These are phyloP conservation scores for Cordyceps pruinosa DNA, from an alignment of 2,329 filamentous ascomycete genomes.

Conservation along the genomic window DNA sequence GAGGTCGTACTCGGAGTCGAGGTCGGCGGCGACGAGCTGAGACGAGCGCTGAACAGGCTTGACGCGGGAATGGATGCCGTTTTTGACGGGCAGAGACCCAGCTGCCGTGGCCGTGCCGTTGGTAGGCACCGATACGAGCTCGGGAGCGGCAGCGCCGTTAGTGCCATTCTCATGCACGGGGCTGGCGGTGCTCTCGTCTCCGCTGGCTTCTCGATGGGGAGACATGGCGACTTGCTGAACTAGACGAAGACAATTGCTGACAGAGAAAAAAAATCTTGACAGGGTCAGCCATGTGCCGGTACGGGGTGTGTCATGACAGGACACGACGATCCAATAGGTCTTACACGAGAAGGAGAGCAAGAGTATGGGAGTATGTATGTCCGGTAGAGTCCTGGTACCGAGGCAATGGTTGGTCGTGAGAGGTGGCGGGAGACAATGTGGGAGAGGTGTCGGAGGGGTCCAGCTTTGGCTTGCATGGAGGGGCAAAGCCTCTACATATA, in stretches of 20 bases:
- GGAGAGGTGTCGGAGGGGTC: neutral
- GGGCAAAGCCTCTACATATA: constrained; percentile 11
- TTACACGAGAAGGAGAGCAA: neutral
- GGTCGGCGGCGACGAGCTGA: constrained; percentile 42
- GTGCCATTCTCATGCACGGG: neutral
- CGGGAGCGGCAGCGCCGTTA: constrained; percentile 3
- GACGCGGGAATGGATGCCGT: neutral
- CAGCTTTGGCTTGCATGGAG: neutral
- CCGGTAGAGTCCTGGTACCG: neutral
- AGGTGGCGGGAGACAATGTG: neutral
- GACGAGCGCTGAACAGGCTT: constrained; percentile 15
- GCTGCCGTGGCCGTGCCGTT: neutral
- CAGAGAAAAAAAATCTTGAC: neutral
- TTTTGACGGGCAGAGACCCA: neutral
- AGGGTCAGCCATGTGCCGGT: neutral
- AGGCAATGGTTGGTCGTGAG: neutral
- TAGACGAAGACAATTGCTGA: neutral
- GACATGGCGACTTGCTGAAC: neutral
- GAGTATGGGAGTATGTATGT: too few relatives aligned
- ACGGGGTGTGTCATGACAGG: neutral
- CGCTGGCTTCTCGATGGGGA: constrained; percentile 8
- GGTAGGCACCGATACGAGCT: neutral
- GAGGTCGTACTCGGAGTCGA: constrained; percentile 69
- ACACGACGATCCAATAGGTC: neutral
- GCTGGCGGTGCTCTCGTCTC: constrained; percentile 4